Evolutionary conservation across 2,329 filamentous ascomycete genomes (phyloP).

Genomic region (Talaromyces albobiverticillius): DNA sequence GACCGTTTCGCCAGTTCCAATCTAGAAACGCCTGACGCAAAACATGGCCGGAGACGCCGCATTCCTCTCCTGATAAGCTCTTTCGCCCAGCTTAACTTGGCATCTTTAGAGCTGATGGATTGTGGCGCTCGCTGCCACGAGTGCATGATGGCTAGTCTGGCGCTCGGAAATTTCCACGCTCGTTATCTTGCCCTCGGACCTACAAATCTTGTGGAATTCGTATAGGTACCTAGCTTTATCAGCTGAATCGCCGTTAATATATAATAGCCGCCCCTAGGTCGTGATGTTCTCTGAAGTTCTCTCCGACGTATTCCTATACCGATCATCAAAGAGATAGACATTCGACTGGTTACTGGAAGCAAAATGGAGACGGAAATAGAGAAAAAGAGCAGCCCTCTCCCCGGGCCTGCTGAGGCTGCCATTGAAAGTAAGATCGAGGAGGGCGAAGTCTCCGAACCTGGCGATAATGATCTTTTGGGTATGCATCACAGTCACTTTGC

Average conservation of each 20-base stretch:
- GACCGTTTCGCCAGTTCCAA: too few species aligned
- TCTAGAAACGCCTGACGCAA: too few species aligned
- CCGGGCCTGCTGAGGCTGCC: background rate
- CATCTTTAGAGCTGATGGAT: too few species aligned
- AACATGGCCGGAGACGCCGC: background rate
- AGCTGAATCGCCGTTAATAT: background rate
- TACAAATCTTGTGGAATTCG: too few species aligned
- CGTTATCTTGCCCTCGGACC: conserved; percentile 4
- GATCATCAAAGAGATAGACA: background rate
- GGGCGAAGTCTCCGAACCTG: conserved; percentile 3
- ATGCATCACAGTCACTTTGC: too few species aligned
- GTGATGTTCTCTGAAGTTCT: background rate
- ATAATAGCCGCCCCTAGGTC: background rate
- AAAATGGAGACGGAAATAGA: conserved; percentile 8
- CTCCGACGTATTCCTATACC: background rate
- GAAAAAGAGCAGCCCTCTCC: background rate
- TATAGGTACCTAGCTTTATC: background rate
- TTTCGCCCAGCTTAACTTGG: too few species aligned
- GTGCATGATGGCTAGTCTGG: background rate
- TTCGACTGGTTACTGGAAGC: background rate
- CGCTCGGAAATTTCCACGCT: background rate
- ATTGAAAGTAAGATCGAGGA: conserved; percentile 3
- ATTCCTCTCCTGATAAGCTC: background rate
- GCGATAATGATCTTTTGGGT: conserved; percentile 13
- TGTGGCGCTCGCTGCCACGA: background rate